Conservation (phyloP, 2,329 filamentous ascomycete genomes). For the Fusarium staphyleae region DNA sequence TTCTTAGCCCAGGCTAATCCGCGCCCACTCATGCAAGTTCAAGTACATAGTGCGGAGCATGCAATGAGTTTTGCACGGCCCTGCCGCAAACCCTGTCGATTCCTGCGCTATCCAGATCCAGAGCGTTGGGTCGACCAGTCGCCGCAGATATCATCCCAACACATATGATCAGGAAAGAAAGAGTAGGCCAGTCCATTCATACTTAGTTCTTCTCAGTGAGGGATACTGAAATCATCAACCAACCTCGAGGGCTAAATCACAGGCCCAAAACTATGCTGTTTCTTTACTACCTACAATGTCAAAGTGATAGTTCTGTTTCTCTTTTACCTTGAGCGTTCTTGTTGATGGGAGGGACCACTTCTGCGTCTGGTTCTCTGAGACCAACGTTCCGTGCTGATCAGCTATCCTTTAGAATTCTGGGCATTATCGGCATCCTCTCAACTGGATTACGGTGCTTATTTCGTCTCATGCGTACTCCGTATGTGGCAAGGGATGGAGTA, state of each 20-base stretch:
- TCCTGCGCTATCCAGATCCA: conserved; percentile 39
- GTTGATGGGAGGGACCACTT: conserved; percentile 15
- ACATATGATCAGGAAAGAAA: too few relatives aligned
- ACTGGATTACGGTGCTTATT: conserved; percentile 1
- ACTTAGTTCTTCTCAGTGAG: too few relatives aligned
- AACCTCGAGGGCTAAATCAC: too few relatives aligned
- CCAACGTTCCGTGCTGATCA: conserved; percentile 21
- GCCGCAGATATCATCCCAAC: conserved; percentile 18
- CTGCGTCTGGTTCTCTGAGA: conserved; percentile 12
- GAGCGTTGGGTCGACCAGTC: conserved; percentile 34
- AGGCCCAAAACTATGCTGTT: too few relatives aligned
- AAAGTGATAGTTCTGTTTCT: too few relatives aligned
- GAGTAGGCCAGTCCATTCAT: too few relatives aligned
- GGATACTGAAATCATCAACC: too few relatives aligned
- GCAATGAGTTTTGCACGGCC: conserved; percentile 34
- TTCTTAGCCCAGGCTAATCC: conserved; percentile 3
- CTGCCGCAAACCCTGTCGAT: conserved; percentile 34
- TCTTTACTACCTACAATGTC: too few relatives aligned
- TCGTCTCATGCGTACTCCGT: not conserved
- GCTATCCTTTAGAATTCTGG: conserved; percentile 7
- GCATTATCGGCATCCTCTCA: conserved; percentile 9
- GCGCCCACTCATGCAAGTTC: conserved; percentile 26
- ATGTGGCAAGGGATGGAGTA: too few relatives aligned
- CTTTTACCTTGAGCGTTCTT: not conserved
- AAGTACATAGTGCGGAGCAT: conserved; percentile 6